A percentile compares a stretch with the other conserved stretches of the same genome.
Evolutionary conservation across 768 basidiomycete species (phyloP).

Genomic region (Nidularia sp.): DNA sequence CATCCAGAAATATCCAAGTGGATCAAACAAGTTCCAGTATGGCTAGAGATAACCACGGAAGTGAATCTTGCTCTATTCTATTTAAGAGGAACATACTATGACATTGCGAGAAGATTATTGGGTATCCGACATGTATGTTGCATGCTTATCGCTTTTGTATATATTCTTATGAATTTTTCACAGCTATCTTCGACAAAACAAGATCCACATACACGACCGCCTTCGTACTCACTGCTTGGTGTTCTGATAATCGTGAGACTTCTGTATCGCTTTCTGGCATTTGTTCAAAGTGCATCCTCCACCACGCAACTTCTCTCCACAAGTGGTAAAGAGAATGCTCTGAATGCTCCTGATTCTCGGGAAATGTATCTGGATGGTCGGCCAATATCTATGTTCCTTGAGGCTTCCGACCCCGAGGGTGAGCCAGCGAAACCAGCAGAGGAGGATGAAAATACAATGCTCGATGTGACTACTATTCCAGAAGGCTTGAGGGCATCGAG

Average conservation of each 20-base stretch:
- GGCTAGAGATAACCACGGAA: constrained; percentile 58
- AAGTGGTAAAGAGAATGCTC: neutral
- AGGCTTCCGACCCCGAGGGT: constrained; percentile 44
- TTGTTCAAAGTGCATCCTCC: constrained; percentile 24
- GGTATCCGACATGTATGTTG: constrained; percentile 64
- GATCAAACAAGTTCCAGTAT: constrained; percentile 38
- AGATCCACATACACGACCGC: constrained; percentile 68
- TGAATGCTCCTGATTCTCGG: constrained; percentile 13
- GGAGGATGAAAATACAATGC: constrained; percentile 64
- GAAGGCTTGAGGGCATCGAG: constrained; percentile 48
- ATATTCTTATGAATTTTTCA: neutral
- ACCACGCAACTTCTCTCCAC: constrained; percentile 16
- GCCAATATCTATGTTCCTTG: constrained; percentile 55
- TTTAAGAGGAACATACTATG: constrained; percentile 75
- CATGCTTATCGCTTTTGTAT: neutral
- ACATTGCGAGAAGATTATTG: constrained; percentile 60
- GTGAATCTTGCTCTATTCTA: constrained; percentile 82
- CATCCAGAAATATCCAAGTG: constrained; percentile 27
- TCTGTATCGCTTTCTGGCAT: constrained; percentile 51
- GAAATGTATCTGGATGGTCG: constrained; percentile 56
- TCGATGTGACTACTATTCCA: constrained; percentile 58
- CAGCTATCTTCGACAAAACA: constrained; percentile 77
- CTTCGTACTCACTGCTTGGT: constrained; percentile 85
- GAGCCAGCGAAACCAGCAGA: constrained; percentile 56
- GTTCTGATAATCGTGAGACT: constrained; percentile 65